Evolutionary conservation across 2,329 filamentous ascomycete genomes (phyloP).

Genomic region (Diaporthe sp.): DNA sequence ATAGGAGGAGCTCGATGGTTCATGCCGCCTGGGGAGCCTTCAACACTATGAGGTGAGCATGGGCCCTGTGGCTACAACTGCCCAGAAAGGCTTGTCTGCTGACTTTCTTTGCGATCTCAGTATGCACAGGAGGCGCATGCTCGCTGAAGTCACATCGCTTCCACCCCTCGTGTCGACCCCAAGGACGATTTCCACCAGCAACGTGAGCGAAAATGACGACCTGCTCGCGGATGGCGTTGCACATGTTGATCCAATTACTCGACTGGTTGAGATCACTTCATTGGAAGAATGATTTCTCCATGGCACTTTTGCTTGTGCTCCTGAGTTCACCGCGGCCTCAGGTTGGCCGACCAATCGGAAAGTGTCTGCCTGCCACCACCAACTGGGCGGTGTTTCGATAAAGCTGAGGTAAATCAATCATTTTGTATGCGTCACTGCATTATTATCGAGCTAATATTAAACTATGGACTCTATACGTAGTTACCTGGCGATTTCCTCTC

Average conservation of each 20-base stretch:
- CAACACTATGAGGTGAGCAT: not conserved
- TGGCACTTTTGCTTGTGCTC: not conserved
- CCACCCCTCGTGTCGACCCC: not conserved
- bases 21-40: slow-evolving; percentile 4
- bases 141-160: not conserved
- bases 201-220: not conserved
- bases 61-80: not conserved
- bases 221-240: not conserved
- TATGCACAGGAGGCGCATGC: not conserved
- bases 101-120: not conserved
- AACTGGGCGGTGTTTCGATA: not conserved
- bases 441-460: not conserved
- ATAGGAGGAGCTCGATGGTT: not conserved
- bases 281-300: too few species aligned
- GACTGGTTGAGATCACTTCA: not conserved
- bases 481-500: not conserved
- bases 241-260: not conserved
- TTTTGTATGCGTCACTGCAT: not conserved
- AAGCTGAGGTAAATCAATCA: not conserved
- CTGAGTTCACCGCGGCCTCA: not conserved
- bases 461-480: not conserved
- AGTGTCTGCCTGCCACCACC: not conserved
- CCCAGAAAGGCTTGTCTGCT: not conserved
- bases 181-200: not conserved
- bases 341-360: not conserved